Conservation (phyloP, 352 stramenopile species). For the Blastocystis sp. region DNA sequence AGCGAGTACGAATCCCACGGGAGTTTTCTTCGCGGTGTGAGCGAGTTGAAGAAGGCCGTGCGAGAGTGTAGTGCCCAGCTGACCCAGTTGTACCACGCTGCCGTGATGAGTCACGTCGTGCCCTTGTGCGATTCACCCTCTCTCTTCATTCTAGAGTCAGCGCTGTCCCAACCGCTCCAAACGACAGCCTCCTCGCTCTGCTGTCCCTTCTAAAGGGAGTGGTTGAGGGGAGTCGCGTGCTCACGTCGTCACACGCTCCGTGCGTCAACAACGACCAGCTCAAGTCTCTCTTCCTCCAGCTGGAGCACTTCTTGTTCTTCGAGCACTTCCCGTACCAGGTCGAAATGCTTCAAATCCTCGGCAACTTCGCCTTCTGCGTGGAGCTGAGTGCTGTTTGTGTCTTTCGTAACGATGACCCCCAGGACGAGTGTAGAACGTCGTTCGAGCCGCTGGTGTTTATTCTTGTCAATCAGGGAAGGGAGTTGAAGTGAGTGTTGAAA, state of each 20-base stretch:
- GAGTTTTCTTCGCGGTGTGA: background rate
- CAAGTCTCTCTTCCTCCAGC: background rate
- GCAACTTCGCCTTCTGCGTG: background rate
- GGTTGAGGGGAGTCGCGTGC: background rate
- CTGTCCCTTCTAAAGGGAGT: slow-evolving; percentile 22
- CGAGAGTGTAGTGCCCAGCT: slow-evolving; percentile 2
- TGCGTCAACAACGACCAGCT: background rate
- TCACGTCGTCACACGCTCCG: background rate
- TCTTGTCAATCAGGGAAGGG: background rate
- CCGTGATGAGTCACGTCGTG: background rate
- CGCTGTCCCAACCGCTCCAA: background rate
- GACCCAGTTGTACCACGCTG: background rate
- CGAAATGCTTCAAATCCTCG: slow-evolving; percentile 7
- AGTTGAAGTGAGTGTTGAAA: background rate
- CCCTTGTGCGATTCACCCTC: background rate
- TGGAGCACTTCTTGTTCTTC: slow-evolving; percentile 17
- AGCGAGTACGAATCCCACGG: background rate
- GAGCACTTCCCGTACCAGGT: slow-evolving; percentile 1
- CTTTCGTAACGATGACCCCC: background rate
- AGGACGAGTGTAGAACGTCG: slow-evolving; percentile 6
- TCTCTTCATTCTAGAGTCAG: background rate
- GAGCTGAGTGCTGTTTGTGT: background rate
- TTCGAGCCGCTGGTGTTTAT: slow-evolving; percentile 32
- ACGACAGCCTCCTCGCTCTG: background rate
- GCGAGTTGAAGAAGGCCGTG: slow-evolving; percentile 56